Base-by-base conservation (phyloP, 1,284 basidiomycete genomes). In the Peniophora sp. region DNA sequence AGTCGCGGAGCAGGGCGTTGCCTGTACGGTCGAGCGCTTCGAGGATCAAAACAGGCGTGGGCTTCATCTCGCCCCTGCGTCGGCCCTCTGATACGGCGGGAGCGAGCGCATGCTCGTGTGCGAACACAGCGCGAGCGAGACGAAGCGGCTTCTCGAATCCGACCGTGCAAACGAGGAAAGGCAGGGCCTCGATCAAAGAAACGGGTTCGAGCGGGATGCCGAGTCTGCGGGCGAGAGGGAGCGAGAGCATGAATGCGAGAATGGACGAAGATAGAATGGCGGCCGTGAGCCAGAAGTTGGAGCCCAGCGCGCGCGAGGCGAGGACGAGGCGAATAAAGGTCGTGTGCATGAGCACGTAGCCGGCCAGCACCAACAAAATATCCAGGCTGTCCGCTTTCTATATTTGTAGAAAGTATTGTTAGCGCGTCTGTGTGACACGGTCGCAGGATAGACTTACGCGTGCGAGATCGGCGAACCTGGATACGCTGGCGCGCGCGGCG, bases 141-240 rank as follows among this genome's bases (percentile, higher is more conserved):
- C 92, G 81, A 53, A 95, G 87, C 0, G 95, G 96, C 69, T 99
- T 99, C 70, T 99, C 96, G 64, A 98, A 99, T 12, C 96, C 96
- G 52, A 99, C 86, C 0, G 92, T 96, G 67, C 97, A 97, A 42
- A 99, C 95, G 36, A 99, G 76, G 83, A 99, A 99, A 0, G 96
- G 96, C 1, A 99, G 77, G 0, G 96, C 95, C 67, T 99, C 97
- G 14, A 92, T 94, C 32, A 99, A 76, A 15, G 88, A 85, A 52
- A 99, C 87, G 1, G 92, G 92, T 67, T 99, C 94, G 59, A 99
- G 86, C 6, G 86, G 87, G 51, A 99, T 92, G 56, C 80, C 77
- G 54, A 97, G 74, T 45, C 86, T 76, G 65, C 90, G 85, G 2
- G 94, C 92, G 27, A 92, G 74, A 15, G 95, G 86, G 3, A 98